Percentiles rank a stretch among this genome's conserved stretches.
Evolutionary conservation across 257 asterid species (phyloP).

Genomic region (Nicotiana benthamiana): DNA sequence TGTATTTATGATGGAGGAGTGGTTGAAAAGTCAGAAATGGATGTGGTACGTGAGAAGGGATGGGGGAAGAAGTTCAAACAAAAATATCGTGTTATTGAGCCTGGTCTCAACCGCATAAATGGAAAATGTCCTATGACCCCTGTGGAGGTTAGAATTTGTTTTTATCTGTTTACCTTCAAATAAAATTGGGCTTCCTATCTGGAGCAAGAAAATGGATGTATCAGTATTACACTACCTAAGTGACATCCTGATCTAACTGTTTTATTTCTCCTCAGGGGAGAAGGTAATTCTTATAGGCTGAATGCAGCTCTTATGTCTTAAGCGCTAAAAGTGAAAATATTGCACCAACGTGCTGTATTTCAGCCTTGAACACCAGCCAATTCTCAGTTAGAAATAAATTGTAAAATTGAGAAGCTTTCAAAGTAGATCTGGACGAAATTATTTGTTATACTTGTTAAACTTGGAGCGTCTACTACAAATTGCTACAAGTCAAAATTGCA

Average conservation of each 20-base stretch:
- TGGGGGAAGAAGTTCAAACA: conserved; percentile 71
- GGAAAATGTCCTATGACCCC: conserved; percentile 96
- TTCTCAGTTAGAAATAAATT: not conserved
- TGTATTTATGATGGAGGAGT: conserved; percentile 68
- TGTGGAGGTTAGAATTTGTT: conserved; percentile 59
- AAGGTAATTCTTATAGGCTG: not conserved
- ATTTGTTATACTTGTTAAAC: not conserved
- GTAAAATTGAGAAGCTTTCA: not conserved
- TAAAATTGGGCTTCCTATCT: not conserved
- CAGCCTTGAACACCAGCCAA: not conserved
- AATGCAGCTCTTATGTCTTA: not conserved
- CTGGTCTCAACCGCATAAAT: conserved; percentile 59
- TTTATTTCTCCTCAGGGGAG: not conserved
- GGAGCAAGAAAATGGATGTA: not conserved
- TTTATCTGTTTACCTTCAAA: not conserved
- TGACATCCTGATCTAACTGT: not conserved
- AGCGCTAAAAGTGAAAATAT: not conserved
- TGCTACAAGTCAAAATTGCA: not conserved
- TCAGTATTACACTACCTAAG: not conserved
- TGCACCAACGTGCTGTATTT: not conserved
- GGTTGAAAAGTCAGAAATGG: conserved; percentile 58
- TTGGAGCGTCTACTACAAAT: not conserved
- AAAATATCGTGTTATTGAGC: conserved; percentile 35
- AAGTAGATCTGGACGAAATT: not conserved
- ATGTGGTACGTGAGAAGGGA: conserved; percentile 53